Base-by-base conservation (phyloP, 768 basidiomycete genomes). In the Mycena indigotica region DNA sequence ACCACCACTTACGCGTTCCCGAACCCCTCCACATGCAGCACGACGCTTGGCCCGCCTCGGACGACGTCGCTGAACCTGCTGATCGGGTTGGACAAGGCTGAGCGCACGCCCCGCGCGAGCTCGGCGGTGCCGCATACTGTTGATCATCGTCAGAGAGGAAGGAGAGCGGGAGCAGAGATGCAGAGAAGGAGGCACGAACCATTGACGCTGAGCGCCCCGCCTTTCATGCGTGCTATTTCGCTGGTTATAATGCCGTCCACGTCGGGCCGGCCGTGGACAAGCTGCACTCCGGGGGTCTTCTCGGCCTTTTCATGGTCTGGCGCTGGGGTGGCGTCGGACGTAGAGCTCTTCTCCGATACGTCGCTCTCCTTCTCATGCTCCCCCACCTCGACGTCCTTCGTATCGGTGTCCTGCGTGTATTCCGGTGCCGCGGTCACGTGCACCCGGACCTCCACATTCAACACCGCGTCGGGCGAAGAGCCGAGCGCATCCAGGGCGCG, bases 51-150 rank as follows among this genome's bases (percentile, higher is more conserved):
- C 2, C 78, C 81, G 4, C 81, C 81, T 28, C 69, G 68, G 28
- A 80, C 56, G 6, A 81, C 65, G 29, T 74, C 76, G 63, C 67
- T 19, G 13, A 68, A 66, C 2, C 78, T 67, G 10, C 75, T 74
- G 12, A 69, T 64, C 10, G 77, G 70, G 17, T 28, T 45, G 1
- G 52, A 28, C 52, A 85, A 52, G 1, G 77, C 77, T 0, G 60
- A 53, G 3, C 78, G 74, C 19, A 80, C 81, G 1, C 71, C 65
- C 28, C 68, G 62, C 1, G 76, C 68, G 12, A 84, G 57, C 3
- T 70, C 67, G 23, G 72, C 70, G 0, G 81, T 75, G 3, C 84
- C 84, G 49, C 83, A 85, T 0, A 84, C 83, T 85, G 17, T 13
- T n/a, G n/a, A n/a, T n/a, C n/a, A n/a, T 52, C 35, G 48, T 16